Percentiles rank a stretch among this genome's conserved stretches.
Conservation (phyloP, 306 rosid genomes). For the Rosa multiflora region DNA sequence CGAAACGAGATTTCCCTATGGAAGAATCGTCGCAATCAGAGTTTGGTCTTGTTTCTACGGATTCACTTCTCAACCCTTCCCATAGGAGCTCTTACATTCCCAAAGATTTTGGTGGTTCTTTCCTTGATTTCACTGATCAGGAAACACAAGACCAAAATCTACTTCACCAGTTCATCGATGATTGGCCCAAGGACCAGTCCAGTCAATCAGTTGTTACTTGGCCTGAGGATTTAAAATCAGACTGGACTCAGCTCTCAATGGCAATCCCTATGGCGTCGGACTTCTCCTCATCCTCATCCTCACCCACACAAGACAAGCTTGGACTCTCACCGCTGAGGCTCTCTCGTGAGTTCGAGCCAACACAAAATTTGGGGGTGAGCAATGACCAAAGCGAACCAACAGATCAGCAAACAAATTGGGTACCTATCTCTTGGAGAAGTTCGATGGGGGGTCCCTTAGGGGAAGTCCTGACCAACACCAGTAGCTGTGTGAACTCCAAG, state of each 20-base stretch:
- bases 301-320: constrained; percentile 36
- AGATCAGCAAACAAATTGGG: constrained; percentile 27
- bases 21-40: constrained; percentile 35
- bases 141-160: constrained; percentile 39
- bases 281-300: constrained; percentile 48
- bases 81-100: constrained; percentile 38
- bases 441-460: constrained; percentile 59
- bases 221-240: constrained; percentile 47
- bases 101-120: constrained; percentile 40
- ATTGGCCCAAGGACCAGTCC: constrained; percentile 46
- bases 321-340: constrained; percentile 41
- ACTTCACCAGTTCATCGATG: constrained; percentile 42
- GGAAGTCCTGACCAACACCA: constrained; percentile 40
- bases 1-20: constrained; percentile 17
- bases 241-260: constrained; percentile 55
- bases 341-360: constrained; percentile 35
- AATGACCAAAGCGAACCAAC: constrained; percentile 14
- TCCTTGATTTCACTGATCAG: constrained; percentile 40
- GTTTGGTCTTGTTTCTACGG: constrained; percentile 49
- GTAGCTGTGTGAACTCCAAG: constrained; percentile 26
- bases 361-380: constrained; percentile 30
- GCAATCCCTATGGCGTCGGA: constrained; percentile 40
- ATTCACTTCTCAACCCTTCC: constrained; percentile 51
- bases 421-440: constrained; percentile 35
- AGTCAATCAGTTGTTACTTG: constrained; percentile 32